Base-by-base conservation (phyloP, 2,329 filamentous ascomycete species). In the Penicillium sclerotigenum region DNA sequence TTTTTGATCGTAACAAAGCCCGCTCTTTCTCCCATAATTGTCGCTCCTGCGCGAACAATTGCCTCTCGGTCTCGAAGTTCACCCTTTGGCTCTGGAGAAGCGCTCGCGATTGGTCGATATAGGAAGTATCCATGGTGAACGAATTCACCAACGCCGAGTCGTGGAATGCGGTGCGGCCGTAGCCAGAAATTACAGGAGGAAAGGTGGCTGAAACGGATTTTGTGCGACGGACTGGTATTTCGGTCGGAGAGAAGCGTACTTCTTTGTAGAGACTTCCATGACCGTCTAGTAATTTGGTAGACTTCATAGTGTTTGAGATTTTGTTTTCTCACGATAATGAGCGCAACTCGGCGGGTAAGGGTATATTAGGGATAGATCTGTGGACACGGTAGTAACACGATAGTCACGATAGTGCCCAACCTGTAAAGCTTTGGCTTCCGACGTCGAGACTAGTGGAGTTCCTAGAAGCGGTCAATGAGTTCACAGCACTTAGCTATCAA, bases 11-110 rank as follows among this genome's bases (percentile, higher is more conserved):
- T 31, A 79, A 62, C 36, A 78, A 59, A n/a, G 62, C 61, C 36
- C 76, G 66, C 63, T 79, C 77, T 45, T 73, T 73, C 22, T 75
- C 71, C 77, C 77, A 79, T 31, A 78, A 58, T 54, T 64, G 73
- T 47, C 77, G 67, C 58, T 79, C 77, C 38, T 76, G 69, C 3
- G 71, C 69, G 55, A 79, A 78, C 6, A 75, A 62, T 29, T 65
- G 61, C 56, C 77, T 68, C 51, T 79, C 73, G 10, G 65, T 66
- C 54, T 78, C 74, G 37, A 77, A 76, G 43, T 65, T 68, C 14
- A 59, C 57, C 26, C 73, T 68, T 52, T 76, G 75, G 20, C 64
- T 73, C 50, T 76, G 68, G 10, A 77, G 65, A 16, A 77, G 64
- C 14, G 70, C 67, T 48, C 70, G 71, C 31, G 73, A 75, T 55